Evolutionary conservation across 2,329 filamentous ascomycete genomes (phyloP), one percentile per base, ranked within the genome.

Genomic region (Pseudogymnoascus pannorum): DNA sequence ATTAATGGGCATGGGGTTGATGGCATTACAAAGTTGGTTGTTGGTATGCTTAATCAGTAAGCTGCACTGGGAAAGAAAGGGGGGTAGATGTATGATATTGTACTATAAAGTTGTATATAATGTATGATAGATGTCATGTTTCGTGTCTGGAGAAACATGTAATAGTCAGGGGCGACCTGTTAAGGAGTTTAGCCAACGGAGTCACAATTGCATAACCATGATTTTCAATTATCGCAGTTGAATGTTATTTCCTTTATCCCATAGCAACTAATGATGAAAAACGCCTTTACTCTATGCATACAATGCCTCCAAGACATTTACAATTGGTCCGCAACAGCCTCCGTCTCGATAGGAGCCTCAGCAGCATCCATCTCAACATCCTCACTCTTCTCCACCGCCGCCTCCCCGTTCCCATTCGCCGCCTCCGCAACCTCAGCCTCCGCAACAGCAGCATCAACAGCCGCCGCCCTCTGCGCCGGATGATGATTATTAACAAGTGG

Each of bases 1-100:
- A 95, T 97, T 64, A 84, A 87, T 62, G 90, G 89, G 4, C 87
- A 97, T 72, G 92, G 93, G 2, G 87, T 96, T 7, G 85, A 91
- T 60, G 78, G 81, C 48, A 85, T 94, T 61, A 81, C 89, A 18
- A 85, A 90, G 68, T 85, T 89, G 78, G 88, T 87, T 2, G 81
- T 92, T 58, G 84, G 84, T 14, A 72, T 93, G 61, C 74, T 93
- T 61, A 82, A 87, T 65, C 78, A 76, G 48, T 64, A 59, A n/a
- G 14, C 1, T 16, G 16, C 48, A 14, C 1, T 3, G 24, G 31
- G 11, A 18, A 33, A 5, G 48, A 18, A 14, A 12, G 22, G 16
- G 16, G 9, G 2, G 18, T 31, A 33, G 26, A 31, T 54, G 48
- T 54, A 54, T 16, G 48, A 54, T 54, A 31, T 54, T 33, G 48